These are phyloP conservation scores for Calonectria pseudoreteaudii DNA, from an alignment of 2,329 filamentous ascomycete species.

Conservation along the genomic window DNA sequence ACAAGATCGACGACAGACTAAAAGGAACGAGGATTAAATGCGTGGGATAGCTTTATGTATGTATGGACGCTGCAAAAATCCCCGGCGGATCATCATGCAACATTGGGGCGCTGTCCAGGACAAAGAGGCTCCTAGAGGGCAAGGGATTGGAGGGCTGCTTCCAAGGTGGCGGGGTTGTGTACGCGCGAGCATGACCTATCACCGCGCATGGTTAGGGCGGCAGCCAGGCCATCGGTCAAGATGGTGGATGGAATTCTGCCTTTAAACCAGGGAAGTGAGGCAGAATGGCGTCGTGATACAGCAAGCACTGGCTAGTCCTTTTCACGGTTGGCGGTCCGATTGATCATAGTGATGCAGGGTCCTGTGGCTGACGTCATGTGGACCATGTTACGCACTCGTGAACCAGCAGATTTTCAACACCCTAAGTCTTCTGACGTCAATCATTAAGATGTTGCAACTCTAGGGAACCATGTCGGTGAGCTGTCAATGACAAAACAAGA, in stretches of 20 bases:
- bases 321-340: background rate
- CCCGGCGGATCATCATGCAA: background rate
- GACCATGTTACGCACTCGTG: conserved; percentile 15
- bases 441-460: background rate
- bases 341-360: conserved; percentile 34
- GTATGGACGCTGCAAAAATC: conserved; percentile 14
- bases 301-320: background rate
- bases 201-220: background rate
- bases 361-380: conserved; percentile 42
- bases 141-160: background rate
- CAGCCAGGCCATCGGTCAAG: conserved; percentile 10
- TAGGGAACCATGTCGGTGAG: conserved; percentile 5
- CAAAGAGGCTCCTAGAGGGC: conserved; percentile 3
- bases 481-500: background rate
- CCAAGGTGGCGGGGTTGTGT: conserved; percentile 24
- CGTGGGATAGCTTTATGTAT: conserved; percentile 36
- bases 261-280: conserved; percentile 26
- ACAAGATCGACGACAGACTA: conserved; percentile 27
- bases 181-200: conserved; percentile 26
- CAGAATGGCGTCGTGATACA: conserved; percentile 41
- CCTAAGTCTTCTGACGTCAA: conserved; percentile 41
- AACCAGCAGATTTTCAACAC: conserved; percentile 9
- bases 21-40: conserved; percentile 11
- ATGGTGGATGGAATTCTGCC: conserved; percentile 14
- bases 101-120: background rate